These are phyloP conservation scores for Kuraishia capsulata DNA, from an alignment of 805 yeast genomes.

Conservation along the genomic window DNA sequence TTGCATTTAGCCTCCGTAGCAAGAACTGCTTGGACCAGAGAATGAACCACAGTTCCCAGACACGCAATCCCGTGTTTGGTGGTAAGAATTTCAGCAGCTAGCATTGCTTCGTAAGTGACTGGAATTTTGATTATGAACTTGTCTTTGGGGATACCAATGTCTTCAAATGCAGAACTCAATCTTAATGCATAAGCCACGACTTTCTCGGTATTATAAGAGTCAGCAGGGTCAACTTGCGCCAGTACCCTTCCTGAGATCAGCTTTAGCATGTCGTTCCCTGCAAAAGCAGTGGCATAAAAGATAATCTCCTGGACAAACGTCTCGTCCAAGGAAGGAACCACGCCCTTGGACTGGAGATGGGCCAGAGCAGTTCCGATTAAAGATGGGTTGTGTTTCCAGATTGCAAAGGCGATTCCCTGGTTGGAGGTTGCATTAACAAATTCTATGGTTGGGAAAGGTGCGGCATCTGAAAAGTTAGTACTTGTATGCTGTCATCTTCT, in stretches of 20 bases:
- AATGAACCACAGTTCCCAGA: conserved; percentile 26
- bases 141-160: conserved; percentile 19
- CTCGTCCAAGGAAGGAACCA: conserved; percentile 5
- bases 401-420: conserved; percentile 15
- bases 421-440: conserved; percentile 20
- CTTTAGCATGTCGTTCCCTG: conserved; percentile 14
- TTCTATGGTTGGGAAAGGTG: conserved; percentile 5
- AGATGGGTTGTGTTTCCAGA: conserved; percentile 14
- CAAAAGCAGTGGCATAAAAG: conserved; percentile 13
- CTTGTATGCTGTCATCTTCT: not conserved
- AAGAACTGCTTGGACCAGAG: conserved; percentile 24
- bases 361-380: conserved; percentile 12
- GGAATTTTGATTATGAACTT: conserved; percentile 25
- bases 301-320: conserved; percentile 9
- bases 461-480: not conserved
- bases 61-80: conserved; percentile 15
- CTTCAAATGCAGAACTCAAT: conserved; percentile 21
- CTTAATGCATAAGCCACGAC: conserved; percentile 15
- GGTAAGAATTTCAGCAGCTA: conserved; percentile 19
- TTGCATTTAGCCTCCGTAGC: conserved; percentile 27
- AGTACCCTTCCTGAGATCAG: conserved; percentile 14
- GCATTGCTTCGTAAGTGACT: conserved; percentile 23
- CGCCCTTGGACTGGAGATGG: conserved; percentile 6
- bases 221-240: conserved; percentile 19
- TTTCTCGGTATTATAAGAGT: conserved; percentile 16